Percentiles rank a stretch among this genome's conserved stretches.
phyloP scores from a whole-genome alignment of 2,329 filamentous ascomycete genomes.

The Sphaerostilbella broomeana region DNA sequence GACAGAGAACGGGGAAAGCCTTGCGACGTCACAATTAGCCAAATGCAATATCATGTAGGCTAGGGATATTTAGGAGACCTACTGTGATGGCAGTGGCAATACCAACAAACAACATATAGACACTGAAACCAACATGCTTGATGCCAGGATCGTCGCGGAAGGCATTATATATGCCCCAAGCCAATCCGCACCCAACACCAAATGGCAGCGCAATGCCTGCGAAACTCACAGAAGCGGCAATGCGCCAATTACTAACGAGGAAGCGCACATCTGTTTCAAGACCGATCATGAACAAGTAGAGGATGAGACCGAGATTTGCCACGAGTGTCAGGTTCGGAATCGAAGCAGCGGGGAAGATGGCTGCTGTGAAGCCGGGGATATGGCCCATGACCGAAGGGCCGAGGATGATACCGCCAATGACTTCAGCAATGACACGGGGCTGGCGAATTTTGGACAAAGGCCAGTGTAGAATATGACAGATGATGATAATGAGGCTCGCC shows the following conservation, averaged over 20 bases:
- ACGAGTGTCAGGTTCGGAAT: constrained; percentile 71
- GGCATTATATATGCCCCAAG: constrained; percentile 71
- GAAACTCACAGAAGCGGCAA: constrained; percentile 69
- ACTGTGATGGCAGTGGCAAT: constrained; percentile 85
- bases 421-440: constrained; percentile 77
- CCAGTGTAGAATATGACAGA: constrained; percentile 56
- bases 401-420: constrained; percentile 76
- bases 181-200: constrained; percentile 70
- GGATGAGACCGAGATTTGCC: constrained; percentile 74
- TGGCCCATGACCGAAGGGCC: constrained; percentile 84
- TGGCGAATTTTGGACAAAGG: constrained; percentile 71
- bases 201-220: constrained; percentile 80
- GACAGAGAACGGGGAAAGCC: constrained; percentile 83
- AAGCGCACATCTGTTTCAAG: constrained; percentile 79
- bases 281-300: constrained; percentile 84
- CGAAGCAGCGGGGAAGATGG: constrained; percentile 71
- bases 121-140: constrained; percentile 41
- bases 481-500: constrained; percentile 40
- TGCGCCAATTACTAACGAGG: constrained; percentile 71
- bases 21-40: constrained; percentile 65
- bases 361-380: constrained; percentile 67
- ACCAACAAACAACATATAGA: constrained; percentile 70
- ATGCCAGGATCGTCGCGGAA: constrained; percentile 47
- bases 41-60: constrained; percentile 44
- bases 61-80: neutral